Conservation (phyloP, 768 basidiomycete species). For the Russula foetens region DNA sequence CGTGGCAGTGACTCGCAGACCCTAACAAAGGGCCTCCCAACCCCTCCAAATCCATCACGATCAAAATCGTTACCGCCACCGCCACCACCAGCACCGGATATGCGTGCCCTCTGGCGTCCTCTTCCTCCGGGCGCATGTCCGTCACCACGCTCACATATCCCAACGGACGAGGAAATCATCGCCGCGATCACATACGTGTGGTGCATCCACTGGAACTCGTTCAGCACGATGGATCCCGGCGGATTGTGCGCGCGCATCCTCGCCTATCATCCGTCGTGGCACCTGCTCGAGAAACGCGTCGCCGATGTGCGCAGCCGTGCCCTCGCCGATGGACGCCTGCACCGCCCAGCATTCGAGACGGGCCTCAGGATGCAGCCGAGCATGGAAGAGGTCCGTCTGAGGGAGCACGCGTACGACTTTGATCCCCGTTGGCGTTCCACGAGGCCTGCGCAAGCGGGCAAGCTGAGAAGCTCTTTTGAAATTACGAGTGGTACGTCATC, state of each 20-base stretch:
- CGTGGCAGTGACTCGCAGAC: not conserved
- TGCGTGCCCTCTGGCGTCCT: conserved; percentile 3
- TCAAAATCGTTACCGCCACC: not conserved
- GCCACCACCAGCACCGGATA: not conserved
- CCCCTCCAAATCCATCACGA: not conserved
- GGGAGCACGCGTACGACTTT: conserved; percentile 12
- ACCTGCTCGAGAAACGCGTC: conserved; percentile 12
- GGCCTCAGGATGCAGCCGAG: conserved; percentile 10
- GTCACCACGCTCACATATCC: conserved; percentile 10
- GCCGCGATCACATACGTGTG: conserved; percentile 13
- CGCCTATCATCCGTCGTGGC: conserved; percentile 3
- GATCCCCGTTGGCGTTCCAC: conserved; percentile 10
- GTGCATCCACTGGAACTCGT: conserved; percentile 19
- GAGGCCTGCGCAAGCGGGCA: not conserved
- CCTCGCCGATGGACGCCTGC: conserved; percentile 12
- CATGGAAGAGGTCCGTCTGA: conserved; percentile 5
- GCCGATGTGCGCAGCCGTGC: conserved; percentile 2
- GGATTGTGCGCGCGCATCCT: conserved; percentile 13
- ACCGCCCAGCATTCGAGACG: conserved; percentile 5
- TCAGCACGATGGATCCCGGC: conserved; percentile 10
- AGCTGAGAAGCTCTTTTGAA: conserved; percentile 7
- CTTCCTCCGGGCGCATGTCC: conserved; percentile 13
- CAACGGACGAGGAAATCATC: conserved; percentile 13
- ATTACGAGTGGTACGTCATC: conserved; percentile 12
- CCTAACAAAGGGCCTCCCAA: not conserved